Evolutionary conservation across 768 basidiomycete genomes (phyloP), one percentile per base, ranked within the genome.

Genomic region (Clitopilus passeckerianus): DNA sequence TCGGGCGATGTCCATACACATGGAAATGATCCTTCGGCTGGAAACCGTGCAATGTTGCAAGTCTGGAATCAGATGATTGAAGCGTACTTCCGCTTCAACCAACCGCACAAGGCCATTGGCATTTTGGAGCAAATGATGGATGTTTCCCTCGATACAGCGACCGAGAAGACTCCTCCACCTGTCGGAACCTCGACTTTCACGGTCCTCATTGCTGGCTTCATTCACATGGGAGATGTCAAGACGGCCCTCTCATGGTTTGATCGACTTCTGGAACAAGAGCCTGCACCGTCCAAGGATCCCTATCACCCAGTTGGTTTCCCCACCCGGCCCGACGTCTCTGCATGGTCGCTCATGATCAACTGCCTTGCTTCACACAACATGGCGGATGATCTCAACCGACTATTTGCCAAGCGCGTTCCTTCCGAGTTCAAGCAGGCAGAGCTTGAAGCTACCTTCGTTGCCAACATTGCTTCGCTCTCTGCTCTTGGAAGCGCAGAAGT

Each of bases 41-140:
- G 10, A 2, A 52, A 56, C 22, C 67, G 70, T 30, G 71, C 73
- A 20, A 78, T 80, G 55, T 72, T 87, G 50, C 68, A 75, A 37
- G 74, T 87, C 1, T 93, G 85, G 84, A 90, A 91, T 63, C 76
- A 81, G 65, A 91, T 93, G 87, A 84, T 95, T 34, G 78, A 85
- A 53, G 80, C 86, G 0, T 87, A 90, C 70, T 87, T 95, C 76
- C 78, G 75, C 37, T 80, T 76, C 37, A 85, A 85, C 1, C 72
- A 84, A 55, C 79, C 88, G 0, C 84, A 83, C 20, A 81, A 80
- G 50, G 93, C 86, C 8, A 66, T 93, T 9, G 82, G 70, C 22
- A 70, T 94, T 1, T 73, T 95, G 43, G 85, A 89, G 58, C 72
- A 79, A 61, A 93, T 94, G 89, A 74, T 93, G 70, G 77, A 82